Base-by-base conservation (phyloP, 208 protist species). In the Wallacemonas rigidus region DNA sequence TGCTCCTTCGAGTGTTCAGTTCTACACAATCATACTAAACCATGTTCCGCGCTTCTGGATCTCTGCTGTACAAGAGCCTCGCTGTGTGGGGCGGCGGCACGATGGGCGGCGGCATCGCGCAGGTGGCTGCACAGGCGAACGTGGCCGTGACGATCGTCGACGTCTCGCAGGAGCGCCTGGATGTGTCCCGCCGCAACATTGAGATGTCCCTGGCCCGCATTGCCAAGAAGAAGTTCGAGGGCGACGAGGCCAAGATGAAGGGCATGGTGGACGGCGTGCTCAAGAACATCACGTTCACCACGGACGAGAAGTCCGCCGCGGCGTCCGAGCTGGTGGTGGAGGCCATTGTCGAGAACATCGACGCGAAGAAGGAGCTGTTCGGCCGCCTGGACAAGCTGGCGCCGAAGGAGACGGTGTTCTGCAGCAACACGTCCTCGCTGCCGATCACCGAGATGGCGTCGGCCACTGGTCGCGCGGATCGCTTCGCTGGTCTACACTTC, bases 401-500 rank as follows among this genome's bases (percentile, higher is more conserved):
- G 11, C 76, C 80, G 6, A 83, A 79, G 54, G 75, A 87, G 44
- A 85, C 80, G 55, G 87, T 95, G 61, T 94, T 98, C 73, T 92
- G 83, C 67, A 89, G 89, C 38, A 96, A 96, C 83, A 96, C 91
- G 12, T 94, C 88, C 9, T 95, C 91, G 41, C 83, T 96, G 41
- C 71, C 74, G 35, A 83, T 96, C 50, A 71, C 55, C 3, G 87
- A 93, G 53, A 89, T 94, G 64, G 87, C 87, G 5, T 47, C 62
- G 11, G 84, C 63, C 35, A 90, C 89, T 43, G 47, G 55, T n/a
- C 82, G 90, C 57, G 56, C 62, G 51, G 88, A 92, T 45, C 77
- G 82, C 54, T 93, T 98, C 57, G 86, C 72, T 56, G 94, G 92
- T 45, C 79, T 92, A 50, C 94, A 97, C 82, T 97, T 97, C 72